These are phyloP conservation scores for Flaveria sonorensis DNA, from an alignment of 129 eudicot genomes.

Conservation along the genomic window DNA sequence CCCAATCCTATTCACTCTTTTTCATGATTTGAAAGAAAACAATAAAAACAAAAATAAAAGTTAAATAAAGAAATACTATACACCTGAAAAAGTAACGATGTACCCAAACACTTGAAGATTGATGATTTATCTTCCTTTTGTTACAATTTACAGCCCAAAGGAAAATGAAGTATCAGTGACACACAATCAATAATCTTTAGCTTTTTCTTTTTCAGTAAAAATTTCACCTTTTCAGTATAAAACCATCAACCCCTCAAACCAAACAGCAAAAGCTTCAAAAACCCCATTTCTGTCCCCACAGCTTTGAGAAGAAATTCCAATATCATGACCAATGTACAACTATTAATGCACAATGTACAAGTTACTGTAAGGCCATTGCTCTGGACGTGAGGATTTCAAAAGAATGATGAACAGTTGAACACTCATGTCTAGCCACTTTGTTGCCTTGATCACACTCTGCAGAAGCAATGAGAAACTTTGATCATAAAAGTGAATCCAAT, in stretches of 20 bases:
- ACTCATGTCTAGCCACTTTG: conserved; percentile 39
- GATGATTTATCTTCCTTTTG: conserved; percentile 21
- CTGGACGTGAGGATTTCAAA: conserved; percentile 19
- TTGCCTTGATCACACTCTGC: conserved; percentile 38
- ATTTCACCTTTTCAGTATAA: conserved; percentile 40
- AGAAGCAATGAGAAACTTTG: conserved; percentile 31
- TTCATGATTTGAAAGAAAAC: conserved; percentile 18
- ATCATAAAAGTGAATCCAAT: conserved; percentile 27
- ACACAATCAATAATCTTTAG: conserved; percentile 40
- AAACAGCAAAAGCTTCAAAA: conserved; percentile 39
- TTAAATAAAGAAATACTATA: not conserved
- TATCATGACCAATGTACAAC: conserved; percentile 25
- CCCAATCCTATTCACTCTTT: conserved; percentile 10
- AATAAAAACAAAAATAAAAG: conserved; percentile 20
- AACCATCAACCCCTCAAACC: conserved; percentile 35
- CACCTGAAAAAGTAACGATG: conserved; percentile 36
- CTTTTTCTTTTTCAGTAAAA: conserved; percentile 47
- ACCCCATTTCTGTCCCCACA: conserved; percentile 36
- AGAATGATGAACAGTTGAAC: conserved; percentile 27
- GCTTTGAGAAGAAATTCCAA: conserved; percentile 26
- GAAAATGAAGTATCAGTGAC: conserved; percentile 44
- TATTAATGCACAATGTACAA: conserved; percentile 22
- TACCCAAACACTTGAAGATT: conserved; percentile 31
- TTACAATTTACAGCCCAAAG: conserved; percentile 32
- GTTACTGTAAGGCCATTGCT: not conserved